Conservation (phyloP, 768 basidiomycete genomes). For the Bullera alba region DNA sequence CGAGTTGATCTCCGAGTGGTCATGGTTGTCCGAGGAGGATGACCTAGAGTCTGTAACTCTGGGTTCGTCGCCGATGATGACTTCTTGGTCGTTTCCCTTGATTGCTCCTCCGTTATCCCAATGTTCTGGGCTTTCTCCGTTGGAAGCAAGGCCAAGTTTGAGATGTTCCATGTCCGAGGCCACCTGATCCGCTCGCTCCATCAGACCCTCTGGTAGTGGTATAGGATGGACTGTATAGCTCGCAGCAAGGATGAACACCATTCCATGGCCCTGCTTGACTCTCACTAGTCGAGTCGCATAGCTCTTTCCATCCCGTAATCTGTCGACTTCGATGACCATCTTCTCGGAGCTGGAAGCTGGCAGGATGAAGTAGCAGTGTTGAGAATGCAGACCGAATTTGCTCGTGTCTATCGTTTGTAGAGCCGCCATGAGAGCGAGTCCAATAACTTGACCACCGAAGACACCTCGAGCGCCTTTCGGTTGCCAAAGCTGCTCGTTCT, state of each 20-base stretch:
- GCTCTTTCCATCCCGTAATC: constrained; percentile 39
- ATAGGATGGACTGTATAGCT: constrained; percentile 36
- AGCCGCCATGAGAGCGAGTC: constrained; percentile 38
- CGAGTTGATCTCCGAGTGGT: neutral
- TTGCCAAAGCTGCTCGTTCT: too few species aligned
- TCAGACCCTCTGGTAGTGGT: neutral
- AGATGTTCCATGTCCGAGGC: too few species aligned
- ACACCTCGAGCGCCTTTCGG: constrained; percentile 41
- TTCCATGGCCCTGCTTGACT: constrained; percentile 37
- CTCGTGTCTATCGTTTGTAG: constrained; percentile 18
- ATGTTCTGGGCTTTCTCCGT: neutral
- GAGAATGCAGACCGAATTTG: constrained; percentile 31
- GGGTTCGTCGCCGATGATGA: neutral
- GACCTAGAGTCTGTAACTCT: neutral
- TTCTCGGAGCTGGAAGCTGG: constrained; percentile 26
- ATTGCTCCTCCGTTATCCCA: neutral
- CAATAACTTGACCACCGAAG: constrained; percentile 47
- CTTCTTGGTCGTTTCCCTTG: neutral
- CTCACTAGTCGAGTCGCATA: constrained; percentile 35
- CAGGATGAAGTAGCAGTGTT: constrained; percentile 43
- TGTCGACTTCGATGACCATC: constrained; percentile 39
- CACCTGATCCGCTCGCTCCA: too few species aligned
- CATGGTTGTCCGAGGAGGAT: neutral
- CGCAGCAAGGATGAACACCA: constrained; percentile 39
- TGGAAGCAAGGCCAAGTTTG: too few species aligned